Base-by-base conservation (phyloP, 495 filamentous ascomycete species). In the Neurospora sp. region DNA sequence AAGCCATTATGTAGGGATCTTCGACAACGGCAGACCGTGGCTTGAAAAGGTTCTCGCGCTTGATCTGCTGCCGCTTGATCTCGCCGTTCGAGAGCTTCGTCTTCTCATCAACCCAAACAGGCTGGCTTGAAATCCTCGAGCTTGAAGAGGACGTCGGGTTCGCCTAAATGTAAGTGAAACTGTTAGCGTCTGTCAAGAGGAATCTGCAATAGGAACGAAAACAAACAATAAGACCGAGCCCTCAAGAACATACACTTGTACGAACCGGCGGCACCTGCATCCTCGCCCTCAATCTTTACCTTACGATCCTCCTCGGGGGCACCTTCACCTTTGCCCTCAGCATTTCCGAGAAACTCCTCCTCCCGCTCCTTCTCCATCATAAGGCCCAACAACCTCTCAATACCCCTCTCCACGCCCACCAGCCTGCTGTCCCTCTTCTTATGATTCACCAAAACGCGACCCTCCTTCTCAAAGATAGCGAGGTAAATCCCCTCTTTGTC, bases 381-480 rank as follows among this genome's bases (percentile, higher is more conserved):
- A 5, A 54, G 2, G 0, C 1, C 4, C 46, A 54, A 54, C 20
- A 54, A 4, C n/a, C n/a, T 11, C 1, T 23, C 46, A 23, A 54
- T 12, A 6, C 0, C 20, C 0, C 0, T 0, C n/a, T 12, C 4
- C 2, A 54, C 46, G 0, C 3, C 1, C n/a, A 6, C 1, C 4
- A 54, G 46, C 3, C 10, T 10, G 0, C 12, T 5, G 7, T 1
- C 10, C 11, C 46, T 23, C 9, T 2, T 54, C 11, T 54, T 4
- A 1, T 12, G 4, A 54, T 54, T 54, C 46, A 54, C 20, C 4
- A 0, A 23, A 0, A 54, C 4, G 1, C 10, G n/a, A 1, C n/a
- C n/a, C 0, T 6, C 2, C 10, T 4, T 0, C 7, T 11, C 0
- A 1, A 23, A 12, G 10, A 48, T 12, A 1, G 4, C 1, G 0